Percentiles rank a stretch among this genome's conserved stretches.
phyloP scores from a whole-genome alignment of 352 stramenopile genomes.

The Phytophthora idaei region DNA sequence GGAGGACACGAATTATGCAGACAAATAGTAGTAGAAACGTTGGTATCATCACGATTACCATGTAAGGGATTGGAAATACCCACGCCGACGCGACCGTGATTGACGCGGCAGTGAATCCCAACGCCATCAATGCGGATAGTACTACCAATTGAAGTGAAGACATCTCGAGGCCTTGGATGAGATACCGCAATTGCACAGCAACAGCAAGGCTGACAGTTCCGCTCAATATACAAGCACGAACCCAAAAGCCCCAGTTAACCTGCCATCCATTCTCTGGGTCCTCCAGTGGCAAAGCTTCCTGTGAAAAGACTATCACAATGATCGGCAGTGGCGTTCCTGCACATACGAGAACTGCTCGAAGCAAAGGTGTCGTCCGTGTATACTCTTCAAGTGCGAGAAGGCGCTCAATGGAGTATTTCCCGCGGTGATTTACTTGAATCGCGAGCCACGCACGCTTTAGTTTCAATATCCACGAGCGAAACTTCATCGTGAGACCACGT shows the following conservation, averaged over 20 bases:
- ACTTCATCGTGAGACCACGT: not conserved
- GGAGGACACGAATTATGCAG: conserved; percentile 3
- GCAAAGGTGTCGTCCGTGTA: too few relatives aligned
- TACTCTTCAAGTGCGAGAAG: too few relatives aligned
- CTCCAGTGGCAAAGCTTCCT: conserved; percentile 23
- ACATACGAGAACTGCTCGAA: not conserved
- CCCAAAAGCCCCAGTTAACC: conserved; percentile 31
- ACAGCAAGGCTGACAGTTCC: conserved; percentile 2
- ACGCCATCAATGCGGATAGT: conserved; percentile 1
- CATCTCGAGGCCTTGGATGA: conserved; percentile 7
- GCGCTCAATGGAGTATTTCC: too few relatives aligned
- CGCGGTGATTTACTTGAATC: too few relatives aligned
- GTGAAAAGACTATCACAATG: conserved; percentile 16
- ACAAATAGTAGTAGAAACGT: conserved; percentile 12
- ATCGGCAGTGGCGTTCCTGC: conserved; percentile 24
- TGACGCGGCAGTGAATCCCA: conserved; percentile 4
- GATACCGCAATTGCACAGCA: conserved; percentile 7
- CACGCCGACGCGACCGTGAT: conserved; percentile 9
- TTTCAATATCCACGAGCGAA: too few relatives aligned
- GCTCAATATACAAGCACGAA: conserved; percentile 11
- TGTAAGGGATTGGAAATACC: conserved; percentile 36
- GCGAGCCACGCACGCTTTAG: too few relatives aligned
- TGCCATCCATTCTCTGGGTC: conserved; percentile 20
- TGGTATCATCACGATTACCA: conserved; percentile 13
- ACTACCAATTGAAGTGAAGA: conserved; percentile 11